Evolutionary conservation across 306 rosid species (phyloP).

Genomic region (Biancaea sappan): DNA sequence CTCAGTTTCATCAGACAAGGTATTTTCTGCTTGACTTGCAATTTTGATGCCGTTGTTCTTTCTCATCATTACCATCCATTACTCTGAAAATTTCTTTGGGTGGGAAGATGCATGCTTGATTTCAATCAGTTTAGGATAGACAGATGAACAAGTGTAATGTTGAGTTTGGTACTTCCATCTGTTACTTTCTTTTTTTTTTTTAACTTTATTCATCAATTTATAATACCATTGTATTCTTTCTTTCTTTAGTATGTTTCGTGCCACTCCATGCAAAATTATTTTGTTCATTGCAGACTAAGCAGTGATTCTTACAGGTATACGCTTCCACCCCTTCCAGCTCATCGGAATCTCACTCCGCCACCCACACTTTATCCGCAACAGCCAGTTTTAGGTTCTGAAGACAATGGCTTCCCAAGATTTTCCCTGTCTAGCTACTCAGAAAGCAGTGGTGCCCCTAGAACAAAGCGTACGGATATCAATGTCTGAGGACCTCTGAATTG

Average conservation of each 20-base stretch:
- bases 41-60: background rate
- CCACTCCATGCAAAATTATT: background rate
- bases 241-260: background rate
- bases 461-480: slow-evolving; percentile 68
- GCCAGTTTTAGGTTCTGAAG: slow-evolving; percentile 63
- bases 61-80: background rate
- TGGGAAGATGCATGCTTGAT: slow-evolving; percentile 30
- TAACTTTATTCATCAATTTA: too few species aligned
- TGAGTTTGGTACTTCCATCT: background rate
- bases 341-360: slow-evolving; percentile 64
- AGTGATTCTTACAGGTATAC: slow-evolving; percentile 55
- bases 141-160: slow-evolving; percentile 13
- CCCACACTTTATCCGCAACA: slow-evolving; percentile 72
- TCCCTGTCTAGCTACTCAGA: slow-evolving; percentile 48
- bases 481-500: slow-evolving; percentile 33
- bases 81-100: background rate
- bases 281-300: slow-evolving; percentile 38
- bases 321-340: slow-evolving; percentile 69
- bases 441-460: slow-evolving; percentile 41
- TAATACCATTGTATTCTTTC: background rate
- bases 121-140: slow-evolving; percentile 2
- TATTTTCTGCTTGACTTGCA: slow-evolving; percentile 30
- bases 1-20: slow-evolving; percentile 53
- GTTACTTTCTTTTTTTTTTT: background rate
- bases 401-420: slow-evolving; percentile 57